These are phyloP conservation scores for Rhynchosporium agropyri DNA, from an alignment of 2,329 filamentous ascomycete species.

Conservation along the genomic window DNA sequence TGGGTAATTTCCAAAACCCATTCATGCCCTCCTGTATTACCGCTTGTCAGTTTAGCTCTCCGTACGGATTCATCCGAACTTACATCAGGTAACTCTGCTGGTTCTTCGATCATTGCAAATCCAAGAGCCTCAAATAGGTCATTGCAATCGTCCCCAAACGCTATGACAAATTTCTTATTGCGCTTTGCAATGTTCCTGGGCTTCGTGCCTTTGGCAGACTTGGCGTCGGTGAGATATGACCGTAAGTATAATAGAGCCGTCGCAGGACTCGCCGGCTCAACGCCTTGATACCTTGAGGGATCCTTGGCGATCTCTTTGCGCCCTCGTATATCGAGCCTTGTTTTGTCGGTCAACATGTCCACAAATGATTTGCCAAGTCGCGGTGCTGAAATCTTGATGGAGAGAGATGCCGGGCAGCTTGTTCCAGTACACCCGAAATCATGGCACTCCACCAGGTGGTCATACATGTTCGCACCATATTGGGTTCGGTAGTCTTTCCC, in stretches of 20 bases:
- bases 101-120: constrained; percentile 50
- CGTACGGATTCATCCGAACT: constrained; percentile 24
- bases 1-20: constrained; percentile 41
- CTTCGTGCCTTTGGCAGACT: constrained; percentile 48
- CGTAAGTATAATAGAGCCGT: constrained; percentile 59
- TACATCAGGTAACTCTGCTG: constrained; percentile 43
- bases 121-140: constrained; percentile 59
- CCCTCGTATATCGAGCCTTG: constrained; percentile 54
- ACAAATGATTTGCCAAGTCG: constrained; percentile 53
- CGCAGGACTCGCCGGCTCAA: constrained; percentile 53
- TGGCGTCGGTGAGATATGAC: constrained; percentile 61
- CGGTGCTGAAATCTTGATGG: constrained; percentile 55
- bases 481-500: constrained; percentile 40
- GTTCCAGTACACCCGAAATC: constrained; percentile 61
- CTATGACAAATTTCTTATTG: constrained; percentile 66
- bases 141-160: constrained; percentile 64
- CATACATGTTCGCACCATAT: constrained; percentile 36
- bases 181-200: constrained; percentile 57
- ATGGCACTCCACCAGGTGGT: constrained; percentile 46
- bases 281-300: constrained; percentile 54
- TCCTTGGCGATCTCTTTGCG: constrained; percentile 53
- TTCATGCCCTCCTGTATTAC: constrained; percentile 40
- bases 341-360: constrained; percentile 55
- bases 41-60: constrained; percentile 3
- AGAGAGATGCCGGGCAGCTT: constrained; percentile 57